phyloP scores from a whole-genome alignment of 108 stramenopile species.

The Skeletonema marinoi region DNA sequence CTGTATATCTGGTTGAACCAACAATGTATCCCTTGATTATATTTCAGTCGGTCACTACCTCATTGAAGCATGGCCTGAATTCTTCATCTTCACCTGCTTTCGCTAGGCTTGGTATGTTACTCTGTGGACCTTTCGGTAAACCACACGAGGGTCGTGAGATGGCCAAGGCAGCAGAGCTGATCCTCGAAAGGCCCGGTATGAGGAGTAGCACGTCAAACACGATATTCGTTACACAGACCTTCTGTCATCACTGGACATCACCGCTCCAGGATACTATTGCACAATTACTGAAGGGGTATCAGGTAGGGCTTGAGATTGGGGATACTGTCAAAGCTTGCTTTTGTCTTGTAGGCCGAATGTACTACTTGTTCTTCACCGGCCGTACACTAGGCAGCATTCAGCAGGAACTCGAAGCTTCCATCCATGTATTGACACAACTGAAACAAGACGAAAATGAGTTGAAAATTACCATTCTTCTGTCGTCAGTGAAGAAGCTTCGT shows the following conservation, averaged over 20 bases:
- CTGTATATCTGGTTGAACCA: neutral
- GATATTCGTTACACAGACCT: neutral
- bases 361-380: neutral
- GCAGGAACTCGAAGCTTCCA: neutral
- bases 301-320: neutral
- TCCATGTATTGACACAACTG: neutral
- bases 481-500: neutral
- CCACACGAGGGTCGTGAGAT: neutral
- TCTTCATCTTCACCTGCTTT: neutral
- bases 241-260: neutral
- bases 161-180: neutral
- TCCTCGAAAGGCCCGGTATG: no score
- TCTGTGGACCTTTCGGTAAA: neutral
- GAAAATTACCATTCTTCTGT: neutral
- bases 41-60: neutral
- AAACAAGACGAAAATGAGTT: neutral
- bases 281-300: no score
- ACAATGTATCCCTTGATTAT: neutral
- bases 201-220: neutral
- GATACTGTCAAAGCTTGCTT: neutral
- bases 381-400: neutral
- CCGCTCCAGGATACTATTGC: neutral
- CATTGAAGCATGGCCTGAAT: neutral
- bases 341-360: neutral
- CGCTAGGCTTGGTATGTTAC: neutral